Base-by-base conservation (phyloP, 1,139 yeast species). In the Hansenula sp. region DNA sequence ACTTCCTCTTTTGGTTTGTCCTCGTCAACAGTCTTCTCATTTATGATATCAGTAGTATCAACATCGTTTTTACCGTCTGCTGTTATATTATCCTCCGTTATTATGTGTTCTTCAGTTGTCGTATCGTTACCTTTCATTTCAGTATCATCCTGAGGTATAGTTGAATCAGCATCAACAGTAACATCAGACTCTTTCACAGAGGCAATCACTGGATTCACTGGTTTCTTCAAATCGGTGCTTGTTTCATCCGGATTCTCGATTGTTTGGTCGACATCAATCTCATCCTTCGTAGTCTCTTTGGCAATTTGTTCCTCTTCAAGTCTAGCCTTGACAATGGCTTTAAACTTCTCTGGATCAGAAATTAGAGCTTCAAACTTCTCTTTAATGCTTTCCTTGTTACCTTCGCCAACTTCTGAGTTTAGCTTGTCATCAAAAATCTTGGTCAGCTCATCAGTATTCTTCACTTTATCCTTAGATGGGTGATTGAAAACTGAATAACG, bases 401-500 rank as follows among this genome's bases (percentile, higher is more conserved):
- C 65, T 44, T 52, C 62, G 45, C 73, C 76, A 52, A 43, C 54
- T 4, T 57, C 69, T 47, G 60, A 66, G 16, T 53, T 59, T 5
- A 68, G 35, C 19, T 65, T 64, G 2, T 62, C 62, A 41, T 58
- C 52, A 36, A 63, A 36, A 12, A 44, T 42, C n/a, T 51, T 50
- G 46, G 63, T 54, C 15, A 60, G 47, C 12, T 34, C 47, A 16
- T 55, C 48, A 48, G 25, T 33, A 46, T 53, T 31, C 29, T 41
- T 31, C 33, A 33, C 30, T 33, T 49, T 48, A n/a, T 41, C 43
- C 25, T 47, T 49, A 5, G 45, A 9, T 10, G 50, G 48, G 7
- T 46, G 47, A 32, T 50, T 64, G 50, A 65, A 79, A 3, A 77
- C 69, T 1, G 79, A 62, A 48, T 72, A 74, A 37, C 89, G 70